A percentile compares a stretch with the other conserved stretches of the same genome.
Evolutionary conservation across 2,329 filamentous ascomycete genomes (phyloP).

Genomic region (Verticillium dahliae): DNA sequence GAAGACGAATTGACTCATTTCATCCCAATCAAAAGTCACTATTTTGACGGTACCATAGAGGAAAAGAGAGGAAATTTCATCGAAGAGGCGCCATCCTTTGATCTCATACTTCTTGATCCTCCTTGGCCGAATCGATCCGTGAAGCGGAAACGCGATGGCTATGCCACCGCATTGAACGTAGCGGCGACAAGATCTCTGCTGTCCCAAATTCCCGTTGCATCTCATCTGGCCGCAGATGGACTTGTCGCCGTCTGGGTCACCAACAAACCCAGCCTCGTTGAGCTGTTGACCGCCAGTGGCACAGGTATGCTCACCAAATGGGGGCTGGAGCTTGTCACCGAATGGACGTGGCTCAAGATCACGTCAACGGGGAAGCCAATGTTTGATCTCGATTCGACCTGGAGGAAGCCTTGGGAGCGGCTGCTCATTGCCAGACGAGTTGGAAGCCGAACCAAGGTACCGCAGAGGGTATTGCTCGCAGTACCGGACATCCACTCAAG

Average conservation of each 20-base stretch:
- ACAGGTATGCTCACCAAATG: conserved; percentile 57
- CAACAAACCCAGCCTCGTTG: conserved; percentile 56
- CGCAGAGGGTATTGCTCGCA: conserved; percentile 54
- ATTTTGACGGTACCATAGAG: conserved; percentile 42
- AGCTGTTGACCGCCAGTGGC: conserved; percentile 43
- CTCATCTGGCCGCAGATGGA: conserved; percentile 44
- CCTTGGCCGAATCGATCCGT: conserved; percentile 79
- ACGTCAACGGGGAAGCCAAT: conserved; percentile 60
- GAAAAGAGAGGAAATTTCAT: conserved; percentile 33
- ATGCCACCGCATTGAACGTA: conserved; percentile 38
- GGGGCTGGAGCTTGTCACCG: conserved; percentile 58
- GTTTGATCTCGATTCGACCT: conserved; percentile 49
- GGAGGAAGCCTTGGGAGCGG: conserved; percentile 73
- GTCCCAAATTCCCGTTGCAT: conserved; percentile 47
- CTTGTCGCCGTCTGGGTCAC: conserved; percentile 72
- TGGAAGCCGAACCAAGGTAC: conserved; percentile 19
- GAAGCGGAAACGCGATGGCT: conserved; percentile 47
- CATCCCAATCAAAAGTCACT: conserved; percentile 34
- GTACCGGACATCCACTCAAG: conserved; percentile 73
- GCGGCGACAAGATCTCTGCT: conserved; percentile 43
- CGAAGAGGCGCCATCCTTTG: conserved; percentile 44
- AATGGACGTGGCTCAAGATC: conserved; percentile 78
- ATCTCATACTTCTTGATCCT: conserved; percentile 67
- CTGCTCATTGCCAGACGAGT: conserved; percentile 53
- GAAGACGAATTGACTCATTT: conserved; percentile 9